These are phyloP conservation scores for Chlorella sp. DNA, from an alignment of 139 green algal genomes.

Conservation along the genomic window DNA sequence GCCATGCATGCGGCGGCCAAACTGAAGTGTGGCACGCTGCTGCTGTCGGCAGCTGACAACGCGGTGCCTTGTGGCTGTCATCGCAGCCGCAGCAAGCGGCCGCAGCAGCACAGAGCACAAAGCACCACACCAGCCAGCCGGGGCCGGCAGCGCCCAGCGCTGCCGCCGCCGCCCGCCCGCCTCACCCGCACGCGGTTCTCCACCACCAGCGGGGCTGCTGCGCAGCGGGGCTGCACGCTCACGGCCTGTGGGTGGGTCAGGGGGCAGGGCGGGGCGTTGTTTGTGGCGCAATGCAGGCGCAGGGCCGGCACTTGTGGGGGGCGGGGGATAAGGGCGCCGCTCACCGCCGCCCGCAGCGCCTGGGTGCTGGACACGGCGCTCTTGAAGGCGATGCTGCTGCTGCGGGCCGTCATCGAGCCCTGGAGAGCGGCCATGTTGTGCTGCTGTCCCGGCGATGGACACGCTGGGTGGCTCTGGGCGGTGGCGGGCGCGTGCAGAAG, in stretches of 20 bases:
- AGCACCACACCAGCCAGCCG: neutral
- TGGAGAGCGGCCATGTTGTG: neutral
- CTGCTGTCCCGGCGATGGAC: neutral
- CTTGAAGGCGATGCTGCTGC: conserved; percentile 22
- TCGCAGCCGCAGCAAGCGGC: too few relatives aligned
- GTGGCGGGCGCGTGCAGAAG: too few relatives aligned
- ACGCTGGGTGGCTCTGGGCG: too few relatives aligned
- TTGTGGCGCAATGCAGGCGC: neutral
- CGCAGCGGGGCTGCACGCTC: conserved; percentile 6
- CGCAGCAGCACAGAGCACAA: neutral
- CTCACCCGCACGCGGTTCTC: conserved; percentile 73
- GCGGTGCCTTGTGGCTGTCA: neutral
- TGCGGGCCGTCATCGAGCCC: conserved; percentile 12
- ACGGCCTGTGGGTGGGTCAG: neutral
- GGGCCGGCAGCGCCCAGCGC: neutral
- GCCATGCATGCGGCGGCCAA: neutral
- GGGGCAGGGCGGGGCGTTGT: neutral
- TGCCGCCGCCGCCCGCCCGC: neutral
- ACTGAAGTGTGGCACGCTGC: neutral
- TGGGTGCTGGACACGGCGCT: neutral
- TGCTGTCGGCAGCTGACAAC: neutral
- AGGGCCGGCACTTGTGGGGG: neutral
- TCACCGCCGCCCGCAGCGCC: neutral
- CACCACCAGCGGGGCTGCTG: conserved; percentile 54
- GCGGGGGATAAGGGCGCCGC: neutral